A percentile compares a stretch with the other conserved stretches of the same genome.
These are phyloP conservation scores for Daphne laureola DNA, from an alignment of 441 rosid genomes.

Conservation along the genomic window DNA sequence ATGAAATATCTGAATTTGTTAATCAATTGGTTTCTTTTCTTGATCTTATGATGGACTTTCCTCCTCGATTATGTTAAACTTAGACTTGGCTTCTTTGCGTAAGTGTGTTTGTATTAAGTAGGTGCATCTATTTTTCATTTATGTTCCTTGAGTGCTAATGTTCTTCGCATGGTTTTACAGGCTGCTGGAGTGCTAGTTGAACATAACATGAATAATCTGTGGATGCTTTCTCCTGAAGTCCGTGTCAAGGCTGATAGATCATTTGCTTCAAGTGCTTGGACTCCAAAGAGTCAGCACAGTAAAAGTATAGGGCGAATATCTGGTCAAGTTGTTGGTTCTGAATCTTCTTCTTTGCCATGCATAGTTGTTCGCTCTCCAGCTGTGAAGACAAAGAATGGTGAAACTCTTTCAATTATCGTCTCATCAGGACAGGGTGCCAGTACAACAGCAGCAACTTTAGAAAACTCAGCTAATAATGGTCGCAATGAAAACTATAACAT, in stretches of 20 bases:
- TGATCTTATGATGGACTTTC: too few species aligned
- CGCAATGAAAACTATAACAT: slow-evolving; percentile 50
- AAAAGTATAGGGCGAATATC: slow-evolving; percentile 33
- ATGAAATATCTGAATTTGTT: background rate
- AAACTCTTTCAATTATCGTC: slow-evolving; percentile 28
- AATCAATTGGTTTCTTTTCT: too few species aligned
- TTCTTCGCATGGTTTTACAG: slow-evolving; percentile 38
- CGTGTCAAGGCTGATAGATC: slow-evolving; percentile 31
- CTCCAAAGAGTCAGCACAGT: slow-evolving; percentile 43
- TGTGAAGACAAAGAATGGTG: slow-evolving; percentile 35
- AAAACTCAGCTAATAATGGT: slow-evolving; percentile 26
- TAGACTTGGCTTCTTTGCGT: too few species aligned
- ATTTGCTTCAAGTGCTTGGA: slow-evolving; percentile 27
- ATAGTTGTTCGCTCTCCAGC: slow-evolving; percentile 44
- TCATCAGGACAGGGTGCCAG: slow-evolving; percentile 29
- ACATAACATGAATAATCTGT: slow-evolving; percentile 39
- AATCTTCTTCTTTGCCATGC: slow-evolving; percentile 44
- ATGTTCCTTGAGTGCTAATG: background rate
- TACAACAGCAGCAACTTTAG: slow-evolving; percentile 35
- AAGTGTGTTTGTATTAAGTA: too few species aligned
- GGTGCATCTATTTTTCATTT: too few species aligned
- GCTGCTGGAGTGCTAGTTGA: slow-evolving; percentile 46
- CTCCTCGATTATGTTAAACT: too few species aligned
- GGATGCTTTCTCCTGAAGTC: slow-evolving; percentile 56
- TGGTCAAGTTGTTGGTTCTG: slow-evolving; percentile 35